Evolutionary conservation across 176 grass and related monocot species (phyloP).

Genomic region (Melocanna baccifera): DNA sequence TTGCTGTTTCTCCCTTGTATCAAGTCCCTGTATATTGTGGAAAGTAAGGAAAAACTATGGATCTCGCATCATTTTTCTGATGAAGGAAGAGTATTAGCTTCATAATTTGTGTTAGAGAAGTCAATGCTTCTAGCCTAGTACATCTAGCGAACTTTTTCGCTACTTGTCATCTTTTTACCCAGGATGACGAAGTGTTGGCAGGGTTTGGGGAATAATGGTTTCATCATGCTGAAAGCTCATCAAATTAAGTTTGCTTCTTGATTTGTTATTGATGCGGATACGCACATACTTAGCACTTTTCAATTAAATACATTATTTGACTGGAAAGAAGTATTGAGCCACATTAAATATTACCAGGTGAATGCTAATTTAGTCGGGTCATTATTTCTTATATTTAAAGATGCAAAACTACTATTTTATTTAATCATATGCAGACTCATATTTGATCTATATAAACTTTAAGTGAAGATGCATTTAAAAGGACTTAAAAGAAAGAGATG

Average conservation of each 20-base stretch:
- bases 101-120: slow-evolving; percentile 52
- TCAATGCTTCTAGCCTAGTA: slow-evolving; percentile 44
- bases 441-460: too few relatives aligned
- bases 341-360: too few relatives aligned
- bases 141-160: slow-evolving; percentile 37
- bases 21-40: slow-evolving; percentile 83
- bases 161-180: slow-evolving; percentile 44
- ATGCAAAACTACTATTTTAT: too few relatives aligned
- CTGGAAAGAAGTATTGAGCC: too few relatives aligned
- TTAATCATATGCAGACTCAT: too few relatives aligned
- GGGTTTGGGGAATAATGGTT: not conserved
- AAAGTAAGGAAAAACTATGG: slow-evolving; percentile 46
- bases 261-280: not conserved
- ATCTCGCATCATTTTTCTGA: slow-evolving; percentile 56
- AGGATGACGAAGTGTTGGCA: slow-evolving; percentile 50
- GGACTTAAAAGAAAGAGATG: too few relatives aligned
- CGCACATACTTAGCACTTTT: too few relatives aligned
- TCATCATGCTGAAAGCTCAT: slow-evolving; percentile 7
- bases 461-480: too few relatives aligned
- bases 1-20: slow-evolving; percentile 47
- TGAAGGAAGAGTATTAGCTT: slow-evolving; percentile 50
- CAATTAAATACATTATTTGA: too few relatives aligned
- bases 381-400: too few relatives aligned
- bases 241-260: not conserved
- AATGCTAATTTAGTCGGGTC: too few relatives aligned